phyloP scores from a whole-genome alignment of 176 grass and related monocot species.

The Triticum turgidum region DNA sequence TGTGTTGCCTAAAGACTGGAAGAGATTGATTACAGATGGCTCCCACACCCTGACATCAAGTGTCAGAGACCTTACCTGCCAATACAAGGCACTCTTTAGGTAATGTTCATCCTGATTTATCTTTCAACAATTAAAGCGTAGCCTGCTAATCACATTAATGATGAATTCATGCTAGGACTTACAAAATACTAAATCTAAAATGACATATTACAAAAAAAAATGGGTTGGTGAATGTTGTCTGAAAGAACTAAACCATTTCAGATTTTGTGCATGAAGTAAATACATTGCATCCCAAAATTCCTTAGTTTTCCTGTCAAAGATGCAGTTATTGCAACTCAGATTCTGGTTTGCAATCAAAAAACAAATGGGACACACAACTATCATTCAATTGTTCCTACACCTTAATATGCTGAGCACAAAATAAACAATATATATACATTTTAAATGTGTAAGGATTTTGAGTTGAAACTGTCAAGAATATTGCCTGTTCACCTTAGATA shows the following conservation, averaged over 20 bases:
- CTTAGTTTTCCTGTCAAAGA: background rate
- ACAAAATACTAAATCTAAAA: background rate
- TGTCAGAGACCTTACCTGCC: constrained; percentile 94
- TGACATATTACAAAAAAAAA: background rate
- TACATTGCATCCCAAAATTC: background rate
- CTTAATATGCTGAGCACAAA: background rate
- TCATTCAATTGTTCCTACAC: background rate
- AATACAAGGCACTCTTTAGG: constrained; percentile 30
- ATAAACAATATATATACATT: constrained; percentile 6
- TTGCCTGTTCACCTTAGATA: constrained; percentile 79
- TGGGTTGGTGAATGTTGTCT: background rate
- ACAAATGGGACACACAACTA: background rate
- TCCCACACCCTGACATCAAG: constrained; percentile 99
- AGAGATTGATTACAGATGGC: constrained; percentile 93
- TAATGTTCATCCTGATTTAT: constrained; percentile 16
- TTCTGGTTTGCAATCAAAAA: constrained; percentile 18
- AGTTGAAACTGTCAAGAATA: background rate
- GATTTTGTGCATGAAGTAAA: background rate
- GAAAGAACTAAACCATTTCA: background rate
- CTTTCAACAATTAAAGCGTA: constrained; percentile 10
- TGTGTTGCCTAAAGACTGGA: constrained; percentile 90
- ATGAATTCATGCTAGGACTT: background rate
- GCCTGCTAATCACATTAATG: background rate
- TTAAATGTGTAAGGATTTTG: constrained; percentile 1
- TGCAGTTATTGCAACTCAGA: background rate